Evolutionary conservation across 768 basidiomycete genomes (phyloP), one percentile per base, ranked within the genome.

Genomic region (Gloeostereum incarnatum): DNA sequence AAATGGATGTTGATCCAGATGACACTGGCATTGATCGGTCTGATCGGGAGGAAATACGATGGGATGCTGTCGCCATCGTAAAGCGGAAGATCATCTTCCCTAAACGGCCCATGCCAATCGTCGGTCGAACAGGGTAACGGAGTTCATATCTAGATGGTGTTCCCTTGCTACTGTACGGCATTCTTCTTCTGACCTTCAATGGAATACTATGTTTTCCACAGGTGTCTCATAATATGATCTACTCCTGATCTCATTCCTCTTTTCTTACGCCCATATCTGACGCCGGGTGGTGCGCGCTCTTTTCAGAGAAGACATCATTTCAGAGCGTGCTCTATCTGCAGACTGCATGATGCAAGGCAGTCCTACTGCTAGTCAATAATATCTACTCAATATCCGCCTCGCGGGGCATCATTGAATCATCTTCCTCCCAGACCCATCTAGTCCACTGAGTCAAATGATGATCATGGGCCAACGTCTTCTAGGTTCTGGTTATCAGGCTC

Each of bases 81-180:
- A 87, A 76, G 59, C 73, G 76, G 45, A 92, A 92, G 53, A 75
- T 92, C 20, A 68, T 87, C 10, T 92, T 92, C 52, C 71, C 82
- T 26, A 90, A 85, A 52, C 63, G 88, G 30, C 89, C 85, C 0
- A 86, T 85, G 71, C 87, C 85, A 1, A 66, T 87, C 29, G 62
- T 69, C 10, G 60, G 53, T 13, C 31, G 44, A 37, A 30, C 16
- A 31, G 16, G 8, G 24, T 39, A 16, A 36, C 40, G 11, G 5
- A 16, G 9, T 6, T 17, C 14, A 9, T 8, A 18, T 18, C 6
- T 19, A 14, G 6, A 27, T 14, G n/a, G n/a, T 8, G 11, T n/a
- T 11, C 13, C 19, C 26, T n/a, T 26, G 6, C 8, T 13, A 30
- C 21, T 27, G 7, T 24, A 18, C 17, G 26, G 25, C 9, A 26